A percentile compares a stretch with the other conserved stretches of the same genome.
Conservation (phyloP, 2,329 filamentous ascomycete species). For the Dactylellina cionopaga region DNA sequence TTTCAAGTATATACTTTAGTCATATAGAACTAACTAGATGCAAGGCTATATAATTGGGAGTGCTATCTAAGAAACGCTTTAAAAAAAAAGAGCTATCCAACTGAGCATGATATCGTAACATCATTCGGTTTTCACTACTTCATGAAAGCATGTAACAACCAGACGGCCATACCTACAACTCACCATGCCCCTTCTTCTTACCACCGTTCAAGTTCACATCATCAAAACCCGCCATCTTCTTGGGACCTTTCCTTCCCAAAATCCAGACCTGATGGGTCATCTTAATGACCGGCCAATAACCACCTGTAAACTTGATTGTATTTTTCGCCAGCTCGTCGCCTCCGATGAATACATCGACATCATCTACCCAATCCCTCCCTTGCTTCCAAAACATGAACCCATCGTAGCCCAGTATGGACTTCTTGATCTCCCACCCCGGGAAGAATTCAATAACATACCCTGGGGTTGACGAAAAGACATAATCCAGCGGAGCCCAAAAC, state of each 20-base stretch:
- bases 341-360: constrained; percentile 29
- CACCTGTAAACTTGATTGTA: constrained; percentile 6
- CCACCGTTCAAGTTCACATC: constrained; percentile 25
- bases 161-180: constrained; percentile 27
- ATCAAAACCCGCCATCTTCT: constrained; percentile 39
- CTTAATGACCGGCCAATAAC: constrained; percentile 39
- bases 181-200: constrained; percentile 20
- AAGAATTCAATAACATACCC: constrained; percentile 18
- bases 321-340: constrained; percentile 8
- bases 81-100: too few relatives aligned
- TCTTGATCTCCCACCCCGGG: constrained; percentile 38
- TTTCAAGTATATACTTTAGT: neutral
- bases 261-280: constrained; percentile 42
- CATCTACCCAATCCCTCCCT: neutral
- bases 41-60: too few relatives aligned
- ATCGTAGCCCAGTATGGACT: constrained; percentile 18
- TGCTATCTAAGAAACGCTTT: too few relatives aligned
- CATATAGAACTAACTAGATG: too few relatives aligned
- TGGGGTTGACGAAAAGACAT: constrained; percentile 60
- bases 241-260: constrained; percentile 25
- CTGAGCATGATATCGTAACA: too few relatives aligned
- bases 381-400: constrained; percentile 13
- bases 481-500: constrained; percentile 75
- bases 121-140: too few relatives aligned
- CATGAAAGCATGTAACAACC: too few relatives aligned